A percentile compares a stretch with the other conserved stretches of the same genome.
These are phyloP conservation scores for Eucalyptus tenuipes DNA, from an alignment of 345 rosid genomes.

Conservation along the genomic window DNA sequence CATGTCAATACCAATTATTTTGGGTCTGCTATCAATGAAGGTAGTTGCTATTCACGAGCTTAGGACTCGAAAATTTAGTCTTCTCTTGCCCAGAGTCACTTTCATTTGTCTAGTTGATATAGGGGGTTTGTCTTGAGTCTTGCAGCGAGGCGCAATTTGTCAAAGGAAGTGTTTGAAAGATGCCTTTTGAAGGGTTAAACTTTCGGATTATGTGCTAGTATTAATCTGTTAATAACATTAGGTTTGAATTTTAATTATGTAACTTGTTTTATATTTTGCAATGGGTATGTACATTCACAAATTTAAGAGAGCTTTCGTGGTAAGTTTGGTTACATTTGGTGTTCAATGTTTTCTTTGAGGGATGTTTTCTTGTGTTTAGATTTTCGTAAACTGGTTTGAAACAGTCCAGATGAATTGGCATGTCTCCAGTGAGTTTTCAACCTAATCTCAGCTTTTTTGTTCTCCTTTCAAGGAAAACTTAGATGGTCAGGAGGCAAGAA, in stretches of 20 bases:
- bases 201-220: background rate
- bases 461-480: background rate
- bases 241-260: background rate
- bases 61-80: background rate
- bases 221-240: background rate
- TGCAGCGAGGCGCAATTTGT: background rate
- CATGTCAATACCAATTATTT: background rate
- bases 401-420: background rate
- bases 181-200: background rate
- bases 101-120: background rate
- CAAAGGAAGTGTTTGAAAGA: background rate
- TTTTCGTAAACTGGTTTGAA: background rate
- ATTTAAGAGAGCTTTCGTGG: background rate
- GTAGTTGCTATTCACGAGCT: background rate
- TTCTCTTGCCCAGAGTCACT: background rate
- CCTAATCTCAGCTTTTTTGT: background rate
- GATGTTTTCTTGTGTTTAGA: background rate
- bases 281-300: background rate
- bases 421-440: background rate
- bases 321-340: background rate
- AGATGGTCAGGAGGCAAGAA: background rate
- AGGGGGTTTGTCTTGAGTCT: background rate
- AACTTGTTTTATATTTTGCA: background rate
- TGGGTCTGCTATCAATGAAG: background rate
- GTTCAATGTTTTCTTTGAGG: background rate